Percentiles rank a stretch among this genome's conserved stretches.
Evolutionary conservation across 2,329 filamentous ascomycete genomes (phyloP).

Genomic region (Fusarium equiseti): DNA sequence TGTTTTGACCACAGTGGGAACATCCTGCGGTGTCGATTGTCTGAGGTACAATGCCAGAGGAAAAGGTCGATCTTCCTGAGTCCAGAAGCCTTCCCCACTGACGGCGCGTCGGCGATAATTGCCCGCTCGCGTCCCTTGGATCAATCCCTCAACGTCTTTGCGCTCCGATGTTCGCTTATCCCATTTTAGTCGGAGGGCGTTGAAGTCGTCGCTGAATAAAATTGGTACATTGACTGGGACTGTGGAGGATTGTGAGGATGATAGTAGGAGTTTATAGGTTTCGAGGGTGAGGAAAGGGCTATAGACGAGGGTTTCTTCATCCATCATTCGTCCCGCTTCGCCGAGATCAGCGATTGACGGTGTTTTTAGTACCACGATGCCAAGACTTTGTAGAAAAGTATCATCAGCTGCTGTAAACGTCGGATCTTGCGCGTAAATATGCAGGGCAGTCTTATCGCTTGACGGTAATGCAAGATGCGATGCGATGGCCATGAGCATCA

Average conservation of each 20-base stretch:
- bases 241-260: slow-evolving; percentile 1
- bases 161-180: slow-evolving; percentile 42
- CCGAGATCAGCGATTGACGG: slow-evolving; percentile 34
- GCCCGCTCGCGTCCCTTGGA: slow-evolving; percentile 24
- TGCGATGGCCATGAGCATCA: slow-evolving; percentile 37
- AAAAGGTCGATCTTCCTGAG: slow-evolving; percentile 34
- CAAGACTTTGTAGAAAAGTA: slow-evolving; percentile 31
- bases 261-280: slow-evolving; percentile 36
- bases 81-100: slow-evolving; percentile 42
- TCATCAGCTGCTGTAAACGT: slow-evolving; percentile 41
- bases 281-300: slow-evolving; percentile 45
- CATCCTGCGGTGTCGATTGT: slow-evolving; percentile 10
- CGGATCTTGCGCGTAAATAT: slow-evolving; percentile 43
- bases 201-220: slow-evolving; percentile 45
- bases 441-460: background rate
- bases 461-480: slow-evolving; percentile 23
- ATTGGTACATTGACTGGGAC: slow-evolving; percentile 20
- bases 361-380: slow-evolving; percentile 36
- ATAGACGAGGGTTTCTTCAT: slow-evolving; percentile 42
- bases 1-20: background rate
- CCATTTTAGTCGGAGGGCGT: slow-evolving; percentile 43
- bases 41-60: slow-evolving; percentile 44
- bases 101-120: slow-evolving; percentile 40
- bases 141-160: slow-evolving; percentile 39
- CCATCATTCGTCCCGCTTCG: slow-evolving; percentile 39